Conservation (phyloP, 805 yeast genomes). For the Debaryomyces maramus region DNA sequence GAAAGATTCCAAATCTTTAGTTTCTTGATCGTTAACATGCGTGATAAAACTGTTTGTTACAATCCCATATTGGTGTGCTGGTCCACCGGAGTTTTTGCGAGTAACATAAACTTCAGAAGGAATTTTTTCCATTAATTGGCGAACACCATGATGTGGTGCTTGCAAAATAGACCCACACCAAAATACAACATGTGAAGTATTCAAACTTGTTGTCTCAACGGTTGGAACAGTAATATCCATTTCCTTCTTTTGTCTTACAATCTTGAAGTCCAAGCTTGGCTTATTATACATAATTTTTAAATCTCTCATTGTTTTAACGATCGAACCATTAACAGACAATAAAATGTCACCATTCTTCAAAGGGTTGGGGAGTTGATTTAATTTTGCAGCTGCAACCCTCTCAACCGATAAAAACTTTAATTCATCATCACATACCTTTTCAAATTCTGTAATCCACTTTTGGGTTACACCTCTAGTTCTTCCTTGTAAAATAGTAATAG, state of each 20-base stretch:
- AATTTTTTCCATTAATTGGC: slow-evolving; percentile 73
- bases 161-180: slow-evolving; percentile 88
- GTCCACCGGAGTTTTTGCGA: slow-evolving; percentile 74
- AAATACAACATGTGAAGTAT: slow-evolving; percentile 65
- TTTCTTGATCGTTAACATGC: slow-evolving; percentile 77
- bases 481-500: slow-evolving; percentile 69
- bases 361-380: slow-evolving; percentile 28
- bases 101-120: slow-evolving; percentile 87
- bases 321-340: slow-evolving; percentile 62
- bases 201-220: slow-evolving; percentile 53
- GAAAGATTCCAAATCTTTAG: slow-evolving; percentile 69
- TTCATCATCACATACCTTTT: slow-evolving; percentile 60
- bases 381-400: slow-evolving; percentile 56
- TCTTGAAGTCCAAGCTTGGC: slow-evolving; percentile 51
- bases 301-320: slow-evolving; percentile 68
- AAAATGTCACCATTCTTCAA: slow-evolving; percentile 73
- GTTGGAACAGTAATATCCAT: slow-evolving; percentile 64
- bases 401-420: slow-evolving; percentile 71
- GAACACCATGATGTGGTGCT: slow-evolving; percentile 89
- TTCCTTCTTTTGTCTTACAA: slow-evolving; percentile 71
- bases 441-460: slow-evolving; percentile 72
- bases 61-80: slow-evolving; percentile 79
- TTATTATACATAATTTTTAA: slow-evolving; percentile 50
- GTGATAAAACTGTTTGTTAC: slow-evolving; percentile 83
- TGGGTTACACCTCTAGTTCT: slow-evolving; percentile 87